Evolutionary conservation across 345 rosid genomes (phyloP), one percentile per base, ranked within the genome.

Genomic region (Cardamine resedifolia): DNA sequence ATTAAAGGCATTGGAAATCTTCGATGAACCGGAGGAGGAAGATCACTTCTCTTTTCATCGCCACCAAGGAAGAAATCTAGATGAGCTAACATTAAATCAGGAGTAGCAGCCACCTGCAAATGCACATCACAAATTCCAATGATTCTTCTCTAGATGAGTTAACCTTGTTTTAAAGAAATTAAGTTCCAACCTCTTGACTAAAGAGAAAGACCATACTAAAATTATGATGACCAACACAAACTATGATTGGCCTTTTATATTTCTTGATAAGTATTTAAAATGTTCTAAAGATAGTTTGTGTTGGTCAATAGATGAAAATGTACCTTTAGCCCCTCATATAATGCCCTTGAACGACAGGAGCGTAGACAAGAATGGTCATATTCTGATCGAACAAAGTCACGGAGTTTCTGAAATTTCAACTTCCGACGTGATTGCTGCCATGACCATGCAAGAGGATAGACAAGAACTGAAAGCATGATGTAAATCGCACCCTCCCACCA

Each of bases 401-500:
- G 98, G 53, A 92, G 93, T 77, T 86, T 92, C 77, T 90, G 96
- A 45, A 92, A 79, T 77, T 92, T 92, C 78, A 65, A 82, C 76
- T 82, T 87, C 44, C 91, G 83, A 39, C 98, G 64, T 45, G 79
- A 87, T 49, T 92, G 98, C 50, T 86, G 85, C 98, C 98, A 92
- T 66, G 96, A 88, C 92, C 91, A 90, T 26, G 93, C 92, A 56
- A 92, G 87, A 30, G 96, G 98, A 82, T 86, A 88, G n/a, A 89
- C 96, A 76, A 90, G 81, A 78, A 88, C 55, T 58, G 89, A 85
- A 62, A 92, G 91, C 73, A 90, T 64, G 70, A 83, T 86, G 81
- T 87, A 84, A 27, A 88, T 70, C 3, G 91, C 87, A 74, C 98
- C 98, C 82, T 88, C 96, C 98, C 98, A 92, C 98, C 98, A 92